Base-by-base conservation (phyloP, 495 filamentous ascomycete genomes). In the Friedmanniomyces endolithicus region DNA sequence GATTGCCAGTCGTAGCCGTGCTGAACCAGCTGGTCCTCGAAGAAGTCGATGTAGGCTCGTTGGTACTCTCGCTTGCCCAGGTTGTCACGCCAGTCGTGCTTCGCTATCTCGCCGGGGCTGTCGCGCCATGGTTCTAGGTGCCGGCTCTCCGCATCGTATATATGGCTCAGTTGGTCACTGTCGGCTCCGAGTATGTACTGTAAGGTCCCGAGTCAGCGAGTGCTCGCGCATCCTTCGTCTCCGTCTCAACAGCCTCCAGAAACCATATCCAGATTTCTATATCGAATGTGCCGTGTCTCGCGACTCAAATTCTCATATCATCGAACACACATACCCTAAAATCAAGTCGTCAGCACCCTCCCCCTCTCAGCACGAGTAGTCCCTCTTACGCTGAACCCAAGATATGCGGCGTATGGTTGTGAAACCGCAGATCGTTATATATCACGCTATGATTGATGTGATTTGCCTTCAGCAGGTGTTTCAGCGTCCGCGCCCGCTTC, bases 1-100 rank as follows among this genome's bases (percentile, higher is more conserved):
- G 72, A 68, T 64, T 84, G 87, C 90, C 90, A 96, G 66, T 92
- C 78, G 68, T 95, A 96, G 35, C 77, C 74, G 51, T 81, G 74
- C 27, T 76, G 75, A 6, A 84, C 87, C 41, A 96, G 69, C 56
- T 85, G 76, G 66, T 96, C 90, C 64, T 95, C 90, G 63, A 92
- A 96, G 62, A 88, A 94, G 65, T 96, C 87, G 19, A 96, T 71
- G 64, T 82, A 96, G 3, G 90, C 89, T 27, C 94, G 75, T 65
- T 99, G 86, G 65, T 94, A 85, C 72, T 74, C 73, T 64, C 77
- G 71, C 60, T 86, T 75, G 35, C 88, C 88, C 19, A 97, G 66
- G 67, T 79, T 88, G 53, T 88, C 81, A 62, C 83, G 75, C 94
- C 94, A 97, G 64, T 96, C 92, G 41, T 83, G 76, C 54, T 78